These are phyloP conservation scores for Grammothele lineata DNA, from an alignment of 768 basidiomycete species.

Conservation along the genomic window DNA sequence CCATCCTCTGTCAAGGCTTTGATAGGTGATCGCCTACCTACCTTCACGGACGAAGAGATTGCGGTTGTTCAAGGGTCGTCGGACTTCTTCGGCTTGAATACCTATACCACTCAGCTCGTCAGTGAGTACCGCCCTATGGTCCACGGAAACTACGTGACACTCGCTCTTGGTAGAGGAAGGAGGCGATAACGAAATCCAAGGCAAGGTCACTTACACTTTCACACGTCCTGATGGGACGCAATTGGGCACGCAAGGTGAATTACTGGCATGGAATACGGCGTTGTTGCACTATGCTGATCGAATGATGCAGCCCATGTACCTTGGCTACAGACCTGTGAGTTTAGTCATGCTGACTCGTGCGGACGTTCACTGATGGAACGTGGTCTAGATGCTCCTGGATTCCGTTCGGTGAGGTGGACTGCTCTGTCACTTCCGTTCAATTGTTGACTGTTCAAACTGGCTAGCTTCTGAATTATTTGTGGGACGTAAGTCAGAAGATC, in stretches of 20 bases:
- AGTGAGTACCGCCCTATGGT: conserved; percentile 31
- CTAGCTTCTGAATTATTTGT: conserved; percentile 37
- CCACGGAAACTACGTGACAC: neutral
- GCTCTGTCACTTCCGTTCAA: no score
- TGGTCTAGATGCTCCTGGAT: conserved; percentile 30
- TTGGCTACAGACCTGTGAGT: conserved; percentile 35
- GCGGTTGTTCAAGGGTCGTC: conserved; percentile 58
- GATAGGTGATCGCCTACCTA: conserved; percentile 53
- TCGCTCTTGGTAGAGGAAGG: conserved; percentile 41
- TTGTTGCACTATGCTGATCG: neutral
- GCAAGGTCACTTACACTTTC: conserved; percentile 56
- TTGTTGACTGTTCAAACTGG: no score
- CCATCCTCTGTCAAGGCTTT: conserved; percentile 55
- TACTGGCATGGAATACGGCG: no score
- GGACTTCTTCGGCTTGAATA: conserved; percentile 73
- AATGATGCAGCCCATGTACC: conserved; percentile 28
- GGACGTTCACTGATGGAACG: neutral
- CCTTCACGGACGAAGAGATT: conserved; percentile 53
- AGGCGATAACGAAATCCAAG: conserved; percentile 61
- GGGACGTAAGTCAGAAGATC: conserved; percentile 31
- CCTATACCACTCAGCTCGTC: conserved; percentile 63
- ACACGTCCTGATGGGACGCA: conserved; percentile 59
- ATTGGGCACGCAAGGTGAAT: conserved; percentile 55
- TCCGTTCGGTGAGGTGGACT: conserved; percentile 30
- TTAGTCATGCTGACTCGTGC: neutral